These are phyloP conservation scores for Volvariella surrecta DNA, from an alignment of 1,284 basidiomycete genomes.

Conservation along the genomic window DNA sequence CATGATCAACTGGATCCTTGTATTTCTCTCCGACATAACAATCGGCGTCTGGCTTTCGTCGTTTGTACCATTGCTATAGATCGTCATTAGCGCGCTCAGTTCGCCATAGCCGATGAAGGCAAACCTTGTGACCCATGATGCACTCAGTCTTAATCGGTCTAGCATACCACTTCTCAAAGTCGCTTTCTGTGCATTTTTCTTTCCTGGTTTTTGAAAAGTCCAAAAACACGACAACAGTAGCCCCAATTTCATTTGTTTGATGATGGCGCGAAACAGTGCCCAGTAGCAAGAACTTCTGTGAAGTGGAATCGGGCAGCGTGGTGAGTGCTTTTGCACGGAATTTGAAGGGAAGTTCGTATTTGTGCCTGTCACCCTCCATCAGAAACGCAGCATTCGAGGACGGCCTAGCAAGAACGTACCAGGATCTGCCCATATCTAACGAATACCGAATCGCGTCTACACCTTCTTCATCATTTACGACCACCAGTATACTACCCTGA, in stretches of 20 bases:
- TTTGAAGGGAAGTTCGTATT: slow-evolving; percentile 62
- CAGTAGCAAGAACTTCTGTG: slow-evolving; percentile 85
- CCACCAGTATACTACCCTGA: slow-evolving; percentile 75
- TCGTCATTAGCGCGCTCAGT: neutral
- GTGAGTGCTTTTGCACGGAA: slow-evolving; percentile 73
- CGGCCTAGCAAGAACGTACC: slow-evolving; percentile 41
- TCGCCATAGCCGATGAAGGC: slow-evolving; percentile 12
- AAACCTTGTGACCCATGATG: slow-evolving; percentile 90
- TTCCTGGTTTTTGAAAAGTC: slow-evolving; percentile 75
- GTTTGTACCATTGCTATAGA: slow-evolving; percentile 83
- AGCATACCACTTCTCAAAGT: slow-evolving; percentile 90
- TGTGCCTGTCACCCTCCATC: slow-evolving; percentile 41
- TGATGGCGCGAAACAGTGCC: slow-evolving; percentile 69
- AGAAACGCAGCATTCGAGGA: neutral
- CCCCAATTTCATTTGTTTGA: slow-evolving; percentile 43
- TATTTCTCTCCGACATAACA: slow-evolving; percentile 95
- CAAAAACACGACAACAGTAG: slow-evolving; percentile 71
- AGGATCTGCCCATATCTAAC: slow-evolving; percentile 78
- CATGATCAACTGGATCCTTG: slow-evolving; percentile 73
- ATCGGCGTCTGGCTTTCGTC: slow-evolving; percentile 77
- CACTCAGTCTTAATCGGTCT: slow-evolving; percentile 64
- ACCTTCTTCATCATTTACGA: slow-evolving; percentile 82
- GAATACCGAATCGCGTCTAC: slow-evolving; percentile 75
- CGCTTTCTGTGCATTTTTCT: slow-evolving; percentile 63
- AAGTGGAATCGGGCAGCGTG: slow-evolving; percentile 87